Conservation (phyloP, 768 basidiomycete species). For the Termitomyces sp. region DNA sequence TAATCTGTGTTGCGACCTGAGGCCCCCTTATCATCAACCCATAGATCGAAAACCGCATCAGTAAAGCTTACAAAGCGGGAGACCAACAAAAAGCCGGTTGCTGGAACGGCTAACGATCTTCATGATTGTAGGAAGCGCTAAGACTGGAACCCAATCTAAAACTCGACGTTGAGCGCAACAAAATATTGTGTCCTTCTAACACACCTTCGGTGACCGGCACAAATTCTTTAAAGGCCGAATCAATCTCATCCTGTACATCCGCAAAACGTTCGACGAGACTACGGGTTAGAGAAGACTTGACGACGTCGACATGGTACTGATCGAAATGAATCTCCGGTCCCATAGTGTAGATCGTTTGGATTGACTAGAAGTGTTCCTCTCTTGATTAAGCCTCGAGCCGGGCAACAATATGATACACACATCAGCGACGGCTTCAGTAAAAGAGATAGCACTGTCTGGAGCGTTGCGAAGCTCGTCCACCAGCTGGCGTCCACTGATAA, state of each 20-base stretch:
- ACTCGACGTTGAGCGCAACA: neutral
- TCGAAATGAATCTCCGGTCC: conserved; percentile 22
- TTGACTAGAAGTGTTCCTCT: neutral
- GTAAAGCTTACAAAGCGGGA: conserved; percentile 35
- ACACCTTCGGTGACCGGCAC: conserved; percentile 26
- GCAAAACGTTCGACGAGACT: conserved; percentile 32
- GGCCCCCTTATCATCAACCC: neutral
- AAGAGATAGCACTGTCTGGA: conserved; percentile 4
- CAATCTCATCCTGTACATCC: conserved; percentile 39
- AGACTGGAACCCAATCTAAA: conserved; percentile 30
- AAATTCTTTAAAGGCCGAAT: conserved; percentile 30
- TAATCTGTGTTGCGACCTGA: conserved; percentile 39
- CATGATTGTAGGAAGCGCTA: conserved; percentile 22
- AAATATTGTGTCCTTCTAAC: neutral
- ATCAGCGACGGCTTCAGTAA: conserved; percentile 5
- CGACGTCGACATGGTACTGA: conserved; percentile 25
- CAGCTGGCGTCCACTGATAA: conserved; percentile 28
- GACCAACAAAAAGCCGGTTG: conserved; percentile 40
- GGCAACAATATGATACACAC: conserved; percentile 13
- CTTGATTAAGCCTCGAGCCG: neutral
- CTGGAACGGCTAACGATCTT: conserved; percentile 30
- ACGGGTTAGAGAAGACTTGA: conserved; percentile 28
- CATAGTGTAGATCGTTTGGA: conserved; percentile 33
- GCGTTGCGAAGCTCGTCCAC: conserved; percentile 29
- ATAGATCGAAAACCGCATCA: neutral